Evolutionary conservation across 257 asterid species (phyloP).

Genomic region (Rhazya stricta): DNA sequence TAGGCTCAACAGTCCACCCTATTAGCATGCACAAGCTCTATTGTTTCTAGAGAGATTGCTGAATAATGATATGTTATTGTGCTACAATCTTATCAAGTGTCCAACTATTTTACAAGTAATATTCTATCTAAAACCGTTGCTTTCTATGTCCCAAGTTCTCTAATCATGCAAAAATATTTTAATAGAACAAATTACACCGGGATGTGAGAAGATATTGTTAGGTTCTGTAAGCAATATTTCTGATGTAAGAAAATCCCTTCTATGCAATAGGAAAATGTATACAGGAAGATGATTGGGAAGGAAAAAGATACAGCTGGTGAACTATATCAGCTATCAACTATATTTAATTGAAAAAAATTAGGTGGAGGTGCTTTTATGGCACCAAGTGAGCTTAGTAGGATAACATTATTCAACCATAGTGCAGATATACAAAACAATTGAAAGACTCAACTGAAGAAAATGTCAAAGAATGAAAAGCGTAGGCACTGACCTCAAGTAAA

Average conservation of each 20-base stretch:
- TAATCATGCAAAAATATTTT: not conserved
- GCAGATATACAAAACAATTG: not conserved
- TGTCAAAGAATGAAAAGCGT: not conserved
- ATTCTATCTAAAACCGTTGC: not conserved
- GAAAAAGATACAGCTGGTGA: not conserved
- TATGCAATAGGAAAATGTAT: not conserved
- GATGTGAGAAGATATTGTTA: conserved; percentile 3
- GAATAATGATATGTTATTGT: not conserved
- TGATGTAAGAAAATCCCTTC: not conserved
- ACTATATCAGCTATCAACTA: not conserved
- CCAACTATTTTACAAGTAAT: not conserved
- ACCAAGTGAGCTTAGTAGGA: not conserved
- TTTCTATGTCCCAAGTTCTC: not conserved
- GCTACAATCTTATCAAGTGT: not conserved
- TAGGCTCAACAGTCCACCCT: not conserved
- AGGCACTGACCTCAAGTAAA: conserved; percentile 67
- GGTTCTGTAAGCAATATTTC: not conserved
- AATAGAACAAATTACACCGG: not conserved
- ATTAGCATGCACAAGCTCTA: not conserved
- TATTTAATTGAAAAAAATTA: not conserved
- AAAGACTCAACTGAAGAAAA: not conserved
- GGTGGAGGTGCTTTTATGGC: not conserved
- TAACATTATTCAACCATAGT: not conserved
- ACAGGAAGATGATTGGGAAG: not conserved
- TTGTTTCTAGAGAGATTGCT: not conserved